Evolutionary conservation across 306 rosid species (phyloP), one percentile per base, ranked within the genome.

Genomic region (Quercus variabilis): DNA sequence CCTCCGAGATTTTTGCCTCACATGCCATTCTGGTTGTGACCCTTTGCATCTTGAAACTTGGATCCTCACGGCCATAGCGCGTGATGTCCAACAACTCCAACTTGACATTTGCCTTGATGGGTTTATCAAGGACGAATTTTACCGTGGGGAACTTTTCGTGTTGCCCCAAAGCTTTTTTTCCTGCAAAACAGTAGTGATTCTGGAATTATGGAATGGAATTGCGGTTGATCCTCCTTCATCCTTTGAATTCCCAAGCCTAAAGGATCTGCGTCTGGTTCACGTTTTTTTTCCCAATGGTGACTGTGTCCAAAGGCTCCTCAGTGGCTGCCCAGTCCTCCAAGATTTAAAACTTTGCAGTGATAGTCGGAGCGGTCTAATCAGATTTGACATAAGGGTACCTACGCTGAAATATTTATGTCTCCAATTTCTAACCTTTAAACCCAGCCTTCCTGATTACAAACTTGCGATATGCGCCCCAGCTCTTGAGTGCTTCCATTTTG

Each of bases 211-310:
- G 2, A 35, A 52, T 5, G 54, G 30, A 4, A 30, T 73, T 0
- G 0, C 4, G 8, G 26, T 64, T 8, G 67, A 63, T 35, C 54
- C 74, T 62, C 78, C 74, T 1, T 57, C 21, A 10, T 52, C 30
- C 17, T n/a, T 80, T 14, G 54, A 31, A 5, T 65, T 80, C 38
- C 78, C 74, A 5, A 63, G 62, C 25, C 78, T 80, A 19, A 80
- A 80, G 46, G 55, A 73, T 67, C 28, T 64, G 31, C 23, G 26
- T 57, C 63, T 57, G 7, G 19, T 57, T 19, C 25, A 23, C 11
- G 31, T 59, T 59, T 18, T 5, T 20, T 59, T 18, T 21, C 4
- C 3, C 26, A 2, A 59, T 19, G 65, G 20, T 21, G 25, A 59
- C 26, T 59, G 28, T 59, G 20, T 59, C 28, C 23, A 19, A 18